Percentiles rank a stretch among this genome's conserved stretches.
Conservation (phyloP, 805 yeast species). For the Kodamaea hsintzibuensis region DNA sequence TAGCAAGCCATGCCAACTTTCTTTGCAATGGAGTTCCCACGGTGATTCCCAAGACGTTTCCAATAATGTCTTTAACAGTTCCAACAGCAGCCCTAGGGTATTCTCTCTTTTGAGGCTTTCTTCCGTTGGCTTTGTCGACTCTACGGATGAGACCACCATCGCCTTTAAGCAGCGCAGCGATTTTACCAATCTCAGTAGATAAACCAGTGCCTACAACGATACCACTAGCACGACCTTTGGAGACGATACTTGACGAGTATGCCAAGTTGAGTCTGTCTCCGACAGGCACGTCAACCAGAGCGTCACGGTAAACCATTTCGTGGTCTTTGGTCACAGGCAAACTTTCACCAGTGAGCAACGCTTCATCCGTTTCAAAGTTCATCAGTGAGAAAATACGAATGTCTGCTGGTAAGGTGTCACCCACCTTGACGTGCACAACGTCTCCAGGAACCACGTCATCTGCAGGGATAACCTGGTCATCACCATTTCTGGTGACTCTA, state of each 20-base stretch:
- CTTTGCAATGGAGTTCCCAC: constrained; percentile 83
- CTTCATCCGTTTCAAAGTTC: constrained; percentile 73
- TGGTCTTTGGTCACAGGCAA: constrained; percentile 61
- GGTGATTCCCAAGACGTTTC: constrained; percentile 71
- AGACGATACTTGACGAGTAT: constrained; percentile 63
- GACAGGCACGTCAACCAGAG: constrained; percentile 47
- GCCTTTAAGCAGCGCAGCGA: constrained; percentile 59
- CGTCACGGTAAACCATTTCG: constrained; percentile 34
- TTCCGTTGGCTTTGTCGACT: constrained; percentile 42
- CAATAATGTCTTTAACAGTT: constrained; percentile 55
- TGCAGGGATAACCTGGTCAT: constrained; percentile 56
- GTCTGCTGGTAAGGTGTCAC: constrained; percentile 79
- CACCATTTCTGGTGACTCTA: constrained; percentile 61
- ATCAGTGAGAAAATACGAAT: constrained; percentile 55
- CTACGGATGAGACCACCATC: constrained; percentile 38
- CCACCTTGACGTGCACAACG: constrained; percentile 59
- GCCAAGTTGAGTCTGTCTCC: constrained; percentile 78
- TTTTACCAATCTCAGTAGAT: constrained; percentile 71
- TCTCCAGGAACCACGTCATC: constrained; percentile 75
- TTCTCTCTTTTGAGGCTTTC: constrained; percentile 43
- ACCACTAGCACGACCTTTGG: constrained; percentile 76
- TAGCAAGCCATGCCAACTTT: constrained; percentile 74
- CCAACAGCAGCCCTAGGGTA: constrained; percentile 47
- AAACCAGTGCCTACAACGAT: constrained; percentile 70
- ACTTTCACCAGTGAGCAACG: constrained; percentile 66